A percentile compares a stretch with the other conserved stretches of the same genome.
Evolutionary conservation across 306 rosid genomes (phyloP).

Genomic region (Fragaria nilgerrensis): DNA sequence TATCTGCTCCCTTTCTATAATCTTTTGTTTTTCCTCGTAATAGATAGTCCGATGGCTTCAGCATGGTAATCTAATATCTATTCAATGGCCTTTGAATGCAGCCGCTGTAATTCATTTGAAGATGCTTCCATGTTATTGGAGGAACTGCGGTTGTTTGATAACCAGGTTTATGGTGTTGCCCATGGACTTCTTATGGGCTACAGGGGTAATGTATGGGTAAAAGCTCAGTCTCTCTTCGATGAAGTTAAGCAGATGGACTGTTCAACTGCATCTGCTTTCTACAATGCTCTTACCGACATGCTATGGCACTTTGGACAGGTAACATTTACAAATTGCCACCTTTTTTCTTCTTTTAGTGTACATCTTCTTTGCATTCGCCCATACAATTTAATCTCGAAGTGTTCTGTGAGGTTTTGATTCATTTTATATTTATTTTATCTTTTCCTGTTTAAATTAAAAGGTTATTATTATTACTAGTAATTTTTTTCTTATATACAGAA

Average conservation of each 20-base stretch:
- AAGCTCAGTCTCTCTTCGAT: slow-evolving; percentile 70
- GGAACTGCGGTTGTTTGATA: slow-evolving; percentile 74
- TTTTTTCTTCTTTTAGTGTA: background rate
- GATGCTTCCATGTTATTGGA: slow-evolving; percentile 86
- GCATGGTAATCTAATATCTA: slow-evolving; percentile 9
- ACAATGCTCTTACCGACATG: slow-evolving; percentile 95
- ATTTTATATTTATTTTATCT: background rate
- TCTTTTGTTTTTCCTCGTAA: slow-evolving; percentile 1
- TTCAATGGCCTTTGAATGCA: slow-evolving; percentile 42
- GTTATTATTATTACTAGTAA: background rate
- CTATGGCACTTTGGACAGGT: slow-evolving; percentile 98
- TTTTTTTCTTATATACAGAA: slow-evolving; percentile 36
- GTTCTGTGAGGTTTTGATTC: background rate
- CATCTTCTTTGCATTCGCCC: slow-evolving; percentile 3
- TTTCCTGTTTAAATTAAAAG: background rate
- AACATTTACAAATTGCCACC: slow-evolving; percentile 18
- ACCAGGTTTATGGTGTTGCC: slow-evolving; percentile 88
- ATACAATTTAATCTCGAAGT: background rate
- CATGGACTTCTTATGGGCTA: slow-evolving; percentile 84
- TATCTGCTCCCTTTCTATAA: background rate
- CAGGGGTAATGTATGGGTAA: slow-evolving; percentile 65
- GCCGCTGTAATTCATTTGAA: slow-evolving; percentile 74
- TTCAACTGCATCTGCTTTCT: slow-evolving; percentile 88
- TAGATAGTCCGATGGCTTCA: background rate
- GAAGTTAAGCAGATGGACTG: slow-evolving; percentile 85